phyloP scores from a whole-genome alignment of 768 basidiomycete species.

The Xerocomus spinulosus region DNA sequence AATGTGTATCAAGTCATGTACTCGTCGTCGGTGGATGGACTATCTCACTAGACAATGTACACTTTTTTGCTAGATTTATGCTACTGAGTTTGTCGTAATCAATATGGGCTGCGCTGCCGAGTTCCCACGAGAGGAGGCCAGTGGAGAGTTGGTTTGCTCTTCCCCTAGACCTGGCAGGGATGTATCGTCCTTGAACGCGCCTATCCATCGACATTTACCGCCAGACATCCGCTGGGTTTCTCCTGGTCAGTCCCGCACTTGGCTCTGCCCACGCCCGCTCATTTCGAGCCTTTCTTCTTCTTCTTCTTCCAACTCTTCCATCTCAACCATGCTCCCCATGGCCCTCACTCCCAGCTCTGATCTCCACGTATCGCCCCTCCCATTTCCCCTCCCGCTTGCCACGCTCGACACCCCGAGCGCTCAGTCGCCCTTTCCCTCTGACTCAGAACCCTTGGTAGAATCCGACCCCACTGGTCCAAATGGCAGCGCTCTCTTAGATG shows the following conservation, averaged over 20 bases:
- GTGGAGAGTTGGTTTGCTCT: no score
- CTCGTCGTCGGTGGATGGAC: slow-evolving; percentile 15
- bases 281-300: background rate
- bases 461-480: slow-evolving; percentile 27
- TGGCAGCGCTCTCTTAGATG: slow-evolving; percentile 37
- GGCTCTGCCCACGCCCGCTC: background rate
- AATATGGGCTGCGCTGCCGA: background rate
- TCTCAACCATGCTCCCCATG: slow-evolving; percentile 12
- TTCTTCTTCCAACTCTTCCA: no score
- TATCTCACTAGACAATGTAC: background rate
- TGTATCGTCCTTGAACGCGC: no score
- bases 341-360: slow-evolving; percentile 7
- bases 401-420: slow-evolving; percentile 8
- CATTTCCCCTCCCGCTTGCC: slow-evolving; percentile 11
- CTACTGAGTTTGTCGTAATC: no score
- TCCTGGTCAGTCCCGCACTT: no score
- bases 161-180: no score
- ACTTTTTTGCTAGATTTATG: background rate
- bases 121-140: slow-evolving; percentile 26
- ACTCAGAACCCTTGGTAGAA: slow-evolving; percentile 28
- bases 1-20: slow-evolving; percentile 68
- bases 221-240: no score
- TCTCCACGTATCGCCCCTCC: slow-evolving; percentile 5
- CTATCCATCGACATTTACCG: no score
- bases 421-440: slow-evolving; percentile 19